Percentiles rank a stretch among this genome's conserved stretches.
Conservation (phyloP, 139 green algal genomes). For the Tetradesmus obliquus region DNA sequence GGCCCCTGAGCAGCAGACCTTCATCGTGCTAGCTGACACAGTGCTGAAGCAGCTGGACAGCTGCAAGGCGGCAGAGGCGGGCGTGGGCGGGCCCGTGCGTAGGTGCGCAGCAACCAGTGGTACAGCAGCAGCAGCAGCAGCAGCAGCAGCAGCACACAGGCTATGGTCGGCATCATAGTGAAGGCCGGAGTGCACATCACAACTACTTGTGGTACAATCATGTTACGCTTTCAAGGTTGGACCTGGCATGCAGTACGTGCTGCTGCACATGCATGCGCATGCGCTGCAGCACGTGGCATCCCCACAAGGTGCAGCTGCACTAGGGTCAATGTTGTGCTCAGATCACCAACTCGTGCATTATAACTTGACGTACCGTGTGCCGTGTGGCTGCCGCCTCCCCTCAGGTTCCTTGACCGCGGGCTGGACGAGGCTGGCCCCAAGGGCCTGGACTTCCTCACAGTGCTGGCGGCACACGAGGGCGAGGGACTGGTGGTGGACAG, state of each 20-base stretch:
- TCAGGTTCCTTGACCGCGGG: conserved; percentile 46
- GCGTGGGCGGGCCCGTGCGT: conserved; percentile 34
- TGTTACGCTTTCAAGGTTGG: too few species aligned
- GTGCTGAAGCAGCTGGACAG: conserved; percentile 86
- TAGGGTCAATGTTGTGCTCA: too few species aligned
- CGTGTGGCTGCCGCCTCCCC: background rate
- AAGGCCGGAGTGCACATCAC: too few species aligned
- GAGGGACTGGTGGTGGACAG: conserved; percentile 78
- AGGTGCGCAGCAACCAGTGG: conserved; percentile 35
- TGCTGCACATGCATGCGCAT: too few species aligned
- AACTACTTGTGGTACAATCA: too few species aligned
- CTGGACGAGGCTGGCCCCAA: conserved; percentile 78
- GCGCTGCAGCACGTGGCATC: too few species aligned
- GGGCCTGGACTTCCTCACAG: conserved; percentile 75
- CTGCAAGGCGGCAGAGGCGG: conserved; percentile 67
- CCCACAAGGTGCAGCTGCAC: too few species aligned
- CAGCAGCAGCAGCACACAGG: background rate
- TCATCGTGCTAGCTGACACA: conserved; percentile 72
- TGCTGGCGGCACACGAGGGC: conserved; percentile 81
- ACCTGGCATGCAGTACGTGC: too few species aligned
- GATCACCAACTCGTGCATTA: too few species aligned
- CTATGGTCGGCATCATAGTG: too few species aligned
- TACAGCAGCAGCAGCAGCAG: background rate
- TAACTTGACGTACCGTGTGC: too few species aligned
- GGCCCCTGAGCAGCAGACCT: conserved; percentile 64